Conservation (phyloP, 768 basidiomycete genomes). For the Galerina sulciceps region DNA sequence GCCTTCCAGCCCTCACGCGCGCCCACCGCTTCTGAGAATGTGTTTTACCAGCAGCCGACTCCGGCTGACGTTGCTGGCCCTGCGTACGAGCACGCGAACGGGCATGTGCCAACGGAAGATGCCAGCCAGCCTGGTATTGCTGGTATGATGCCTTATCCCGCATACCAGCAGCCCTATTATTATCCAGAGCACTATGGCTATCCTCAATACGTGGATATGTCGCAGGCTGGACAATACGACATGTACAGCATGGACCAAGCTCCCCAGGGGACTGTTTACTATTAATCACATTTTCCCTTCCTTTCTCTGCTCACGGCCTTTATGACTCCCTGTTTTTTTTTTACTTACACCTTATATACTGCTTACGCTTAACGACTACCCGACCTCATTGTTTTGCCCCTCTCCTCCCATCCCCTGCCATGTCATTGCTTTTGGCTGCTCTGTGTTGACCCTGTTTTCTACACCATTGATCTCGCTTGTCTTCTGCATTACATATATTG, state of each 20-base stretch:
- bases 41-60: conserved; percentile 27
- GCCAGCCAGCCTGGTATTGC: conserved; percentile 20
- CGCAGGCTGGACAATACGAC: conserved; percentile 68
- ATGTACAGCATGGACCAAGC: conserved; percentile 61
- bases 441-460: conserved; percentile 25
- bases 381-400: conserved; percentile 17
- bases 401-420: background rate
- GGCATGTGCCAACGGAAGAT: conserved; percentile 26
- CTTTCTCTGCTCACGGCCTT: conserved; percentile 25
- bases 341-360: conserved; percentile 27
- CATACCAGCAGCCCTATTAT: conserved; percentile 72
- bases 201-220: conserved; percentile 69
- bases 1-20: conserved; percentile 51
- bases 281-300: conserved; percentile 42
- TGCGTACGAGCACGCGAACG: conserved; percentile 30
- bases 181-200: conserved; percentile 74
- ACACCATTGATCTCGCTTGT: conserved; percentile 25
- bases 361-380: conserved; percentile 23
- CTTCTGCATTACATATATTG: conserved; percentile 27
- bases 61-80: conserved; percentile 28
- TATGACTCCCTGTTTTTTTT: conserved; percentile 23
- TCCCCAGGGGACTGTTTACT: conserved; percentile 61
- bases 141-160: conserved; percentile 55
- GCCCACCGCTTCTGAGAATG: conserved; percentile 23
- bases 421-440: conserved; percentile 19